phyloP scores from a whole-genome alignment of 805 yeast species.

The Kodamaea lidongshanica region DNA sequence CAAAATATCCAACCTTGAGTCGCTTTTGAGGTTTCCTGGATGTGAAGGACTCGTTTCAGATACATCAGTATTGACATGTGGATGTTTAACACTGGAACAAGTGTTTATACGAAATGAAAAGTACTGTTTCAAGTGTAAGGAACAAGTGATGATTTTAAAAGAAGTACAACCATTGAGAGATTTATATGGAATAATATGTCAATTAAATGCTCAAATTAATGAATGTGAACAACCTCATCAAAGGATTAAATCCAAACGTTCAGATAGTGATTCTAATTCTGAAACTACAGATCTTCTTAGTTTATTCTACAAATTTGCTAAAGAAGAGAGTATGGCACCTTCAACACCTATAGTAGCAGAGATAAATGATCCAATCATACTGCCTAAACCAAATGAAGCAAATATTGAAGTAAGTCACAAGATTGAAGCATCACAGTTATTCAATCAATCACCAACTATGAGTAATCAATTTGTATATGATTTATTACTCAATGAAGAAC shows the following conservation, averaged over 20 bases:
- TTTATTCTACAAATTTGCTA: constrained; percentile 36
- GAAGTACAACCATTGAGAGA: constrained; percentile 30
- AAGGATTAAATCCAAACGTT: constrained; percentile 1
- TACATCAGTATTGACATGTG: constrained; percentile 34
- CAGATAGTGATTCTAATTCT: constrained; percentile 1
- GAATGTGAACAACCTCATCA: not conserved
- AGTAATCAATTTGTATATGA: too few species aligned
- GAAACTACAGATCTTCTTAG: constrained; percentile 27
- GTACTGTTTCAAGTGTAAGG: constrained; percentile 7
- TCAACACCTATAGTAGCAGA: constrained; percentile 1
- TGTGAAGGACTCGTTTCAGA: constrained; percentile 21
- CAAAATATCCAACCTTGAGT: constrained; percentile 19
- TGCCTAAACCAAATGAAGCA: too few species aligned
- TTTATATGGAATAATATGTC: constrained; percentile 22
- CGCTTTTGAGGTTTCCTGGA: constrained; percentile 22
- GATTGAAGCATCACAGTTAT: too few species aligned
- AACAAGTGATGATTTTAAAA: constrained; percentile 17
- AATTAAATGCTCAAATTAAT: constrained; percentile 10
- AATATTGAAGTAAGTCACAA: too few species aligned
- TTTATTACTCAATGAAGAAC: constrained; percentile 36
- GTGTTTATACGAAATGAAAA: constrained; percentile 13
- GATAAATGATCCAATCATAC: not conserved
- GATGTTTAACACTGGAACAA: constrained; percentile 34
- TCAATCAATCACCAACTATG: constrained; percentile 2
- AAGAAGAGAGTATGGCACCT: constrained; percentile 34